Evolutionary conservation across 2,329 filamentous ascomycete genomes (phyloP).

Genomic region (Sporothrix euskadiensis): DNA sequence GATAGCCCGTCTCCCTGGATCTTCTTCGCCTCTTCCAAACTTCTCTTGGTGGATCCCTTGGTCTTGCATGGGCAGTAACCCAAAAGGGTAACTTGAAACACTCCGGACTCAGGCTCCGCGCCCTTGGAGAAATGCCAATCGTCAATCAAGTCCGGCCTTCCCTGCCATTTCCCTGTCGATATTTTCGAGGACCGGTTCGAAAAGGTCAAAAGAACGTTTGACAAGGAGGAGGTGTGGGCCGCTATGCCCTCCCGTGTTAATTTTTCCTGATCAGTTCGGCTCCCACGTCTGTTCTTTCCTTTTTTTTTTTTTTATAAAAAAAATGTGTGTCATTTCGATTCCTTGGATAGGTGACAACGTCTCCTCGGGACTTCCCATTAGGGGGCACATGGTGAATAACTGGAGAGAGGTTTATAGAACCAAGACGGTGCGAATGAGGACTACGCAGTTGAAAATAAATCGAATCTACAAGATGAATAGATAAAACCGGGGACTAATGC

Average conservation of each 20-base stretch:
- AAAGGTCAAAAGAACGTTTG: neutral
- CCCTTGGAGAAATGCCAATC: neutral
- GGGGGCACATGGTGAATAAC: neutral
- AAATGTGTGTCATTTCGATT: too few relatives aligned
- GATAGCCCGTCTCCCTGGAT: neutral
- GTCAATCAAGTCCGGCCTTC: neutral
- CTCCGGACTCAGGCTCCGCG: neutral
- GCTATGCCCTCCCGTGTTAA: neutral
- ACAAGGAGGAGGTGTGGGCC: slow-evolving; percentile 1
- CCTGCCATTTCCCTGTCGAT: neutral
- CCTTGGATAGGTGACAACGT: too few relatives aligned
- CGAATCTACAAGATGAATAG: neutral
- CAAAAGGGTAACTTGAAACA: neutral
- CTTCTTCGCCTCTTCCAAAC: neutral
- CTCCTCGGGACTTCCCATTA: neutral
- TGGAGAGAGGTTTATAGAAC: neutral
- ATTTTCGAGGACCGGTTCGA: neutral
- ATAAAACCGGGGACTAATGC: neutral
- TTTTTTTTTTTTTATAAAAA: neutral
- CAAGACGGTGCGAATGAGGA: neutral
- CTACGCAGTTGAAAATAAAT: neutral
- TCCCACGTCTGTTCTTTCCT: neutral
- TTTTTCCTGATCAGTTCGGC: neutral
- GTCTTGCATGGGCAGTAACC: neutral
- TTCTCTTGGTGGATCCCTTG: neutral